Evolutionary conservation across 495 filamentous ascomycete species (phyloP).

Genomic region (Aspergillus homomorphus): DNA sequence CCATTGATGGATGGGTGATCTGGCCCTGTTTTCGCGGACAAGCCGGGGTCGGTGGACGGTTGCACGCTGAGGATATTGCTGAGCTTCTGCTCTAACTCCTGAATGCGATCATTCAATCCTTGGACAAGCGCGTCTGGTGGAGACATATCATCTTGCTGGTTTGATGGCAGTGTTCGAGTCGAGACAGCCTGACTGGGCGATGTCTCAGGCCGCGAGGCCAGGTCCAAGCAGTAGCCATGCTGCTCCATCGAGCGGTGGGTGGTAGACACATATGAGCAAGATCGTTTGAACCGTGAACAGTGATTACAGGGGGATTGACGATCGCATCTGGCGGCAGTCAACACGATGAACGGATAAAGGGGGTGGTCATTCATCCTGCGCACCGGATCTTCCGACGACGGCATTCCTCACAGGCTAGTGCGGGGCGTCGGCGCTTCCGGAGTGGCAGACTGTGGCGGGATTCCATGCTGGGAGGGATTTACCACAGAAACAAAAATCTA

Average conservation of each 20-base stretch:
- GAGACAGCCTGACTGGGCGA: background rate
- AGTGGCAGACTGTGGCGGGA: too few relatives aligned
- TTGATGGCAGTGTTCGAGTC: background rate
- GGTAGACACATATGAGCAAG: slow-evolving; percentile 34
- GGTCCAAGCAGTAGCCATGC: slow-evolving; percentile 1
- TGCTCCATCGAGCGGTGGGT: background rate
- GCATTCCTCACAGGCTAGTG: slow-evolving; percentile 21
- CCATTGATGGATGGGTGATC: slow-evolving; percentile 1
- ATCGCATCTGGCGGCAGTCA: slow-evolving; percentile 21
- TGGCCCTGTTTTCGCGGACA: background rate
- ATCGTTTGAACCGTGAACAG: slow-evolving; percentile 10
- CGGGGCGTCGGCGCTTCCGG: slow-evolving; percentile 20
- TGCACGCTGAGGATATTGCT: background rate
- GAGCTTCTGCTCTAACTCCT: slow-evolving; percentile 2
- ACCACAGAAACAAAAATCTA: too few relatives aligned
- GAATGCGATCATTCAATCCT: background rate
- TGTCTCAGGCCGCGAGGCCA: background rate
- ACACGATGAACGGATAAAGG: background rate
- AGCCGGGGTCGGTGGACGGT: background rate
- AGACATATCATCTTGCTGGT: background rate
- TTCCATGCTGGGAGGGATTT: too few relatives aligned
- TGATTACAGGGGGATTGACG: slow-evolving; percentile 18
- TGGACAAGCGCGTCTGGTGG: background rate
- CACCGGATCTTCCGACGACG: slow-evolving; percentile 23
- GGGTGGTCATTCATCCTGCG: background rate